These are phyloP conservation scores for Penicillium sp. DNA, from an alignment of 2,329 filamentous ascomycete genomes.

Conservation along the genomic window DNA sequence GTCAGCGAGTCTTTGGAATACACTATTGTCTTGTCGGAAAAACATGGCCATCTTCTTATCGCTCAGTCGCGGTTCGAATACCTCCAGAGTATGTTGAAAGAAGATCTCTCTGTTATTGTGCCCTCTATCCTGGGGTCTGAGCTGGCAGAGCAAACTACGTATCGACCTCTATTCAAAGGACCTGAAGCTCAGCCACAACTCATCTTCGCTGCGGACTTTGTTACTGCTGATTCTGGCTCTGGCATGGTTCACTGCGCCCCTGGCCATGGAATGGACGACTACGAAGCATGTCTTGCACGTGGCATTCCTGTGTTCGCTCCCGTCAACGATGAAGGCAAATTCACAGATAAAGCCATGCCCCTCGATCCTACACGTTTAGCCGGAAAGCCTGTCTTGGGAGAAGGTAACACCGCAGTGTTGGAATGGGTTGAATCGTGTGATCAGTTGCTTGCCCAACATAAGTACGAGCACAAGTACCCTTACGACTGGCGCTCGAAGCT, in stretches of 20 bases:
- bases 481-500: slow-evolving; percentile 97
- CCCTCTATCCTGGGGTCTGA: slow-evolving; percentile 62
- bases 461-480: slow-evolving; percentile 86
- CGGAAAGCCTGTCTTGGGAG: slow-evolving; percentile 68
- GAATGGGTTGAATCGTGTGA: slow-evolving; percentile 60
- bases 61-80: slow-evolving; percentile 67
- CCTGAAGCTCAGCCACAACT: slow-evolving; percentile 58
- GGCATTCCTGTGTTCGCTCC: slow-evolving; percentile 76
- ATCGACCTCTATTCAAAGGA: slow-evolving; percentile 68
- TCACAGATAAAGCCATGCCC: slow-evolving; percentile 76
- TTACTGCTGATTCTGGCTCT: slow-evolving; percentile 84
- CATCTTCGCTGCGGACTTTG: slow-evolving; percentile 82
- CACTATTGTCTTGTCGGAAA: slow-evolving; percentile 58
- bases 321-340: slow-evolving; percentile 75
- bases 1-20: slow-evolving; percentile 75
- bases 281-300: slow-evolving; percentile 70
- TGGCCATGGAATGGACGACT: slow-evolving; percentile 96
- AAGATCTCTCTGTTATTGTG: slow-evolving; percentile 51
- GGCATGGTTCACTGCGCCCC: slow-evolving; percentile 94
- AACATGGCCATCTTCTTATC: slow-evolving; percentile 64
- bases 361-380: slow-evolving; percentile 64
- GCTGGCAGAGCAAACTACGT: slow-evolving; percentile 61
- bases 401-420: slow-evolving; percentile 68
- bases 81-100: slow-evolving; percentile 52
- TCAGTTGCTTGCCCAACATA: slow-evolving; percentile 66